Base-by-base conservation (phyloP, 108 stramenopile species). In the Cyclotella sp. region DNA sequence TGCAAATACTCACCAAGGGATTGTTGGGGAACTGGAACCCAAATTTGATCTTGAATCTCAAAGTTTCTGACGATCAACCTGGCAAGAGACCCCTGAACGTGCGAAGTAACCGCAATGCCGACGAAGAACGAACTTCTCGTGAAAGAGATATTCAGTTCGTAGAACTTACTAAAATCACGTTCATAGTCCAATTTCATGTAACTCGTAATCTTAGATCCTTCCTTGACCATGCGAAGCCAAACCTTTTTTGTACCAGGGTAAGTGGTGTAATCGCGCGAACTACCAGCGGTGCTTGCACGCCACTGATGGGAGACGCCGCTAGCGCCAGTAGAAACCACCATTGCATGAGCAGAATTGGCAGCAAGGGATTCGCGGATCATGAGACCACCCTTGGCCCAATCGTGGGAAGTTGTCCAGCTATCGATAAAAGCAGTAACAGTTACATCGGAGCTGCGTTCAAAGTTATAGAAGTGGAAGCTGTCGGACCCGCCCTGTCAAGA, bases 191-290 rank as follows among this genome's bases (percentile, higher is more conserved):
- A 49, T 65, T 68, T 76, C 57, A 47, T 10, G 42, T 59, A 76
- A 21, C 58, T 60, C 34, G 67, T 76, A 3, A 76, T 58, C 19
- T 43, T 68, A 24, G 47, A 45, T 18, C 75, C 75, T 54, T 61
- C 29, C 67, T 68, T 76, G 21, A 66, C 64, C 58, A 76, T 24
- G 16, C 75, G 63, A 39, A 76, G 75, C 75, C 75, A 76, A 5
- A 68, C 66, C 15, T 58, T 55, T 43, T 49, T 43, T 14, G 72
- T 61, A 2, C 34, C 21, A 12, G 11, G 30, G 58, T 26, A 22
- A 4, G 42, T 47, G 16, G 40, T 24, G n/a, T 18, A 45, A 21
- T 58, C 52, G 11, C 43, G 43, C 9, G 44, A 39, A 6, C 7
- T 19, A 46, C 34, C 44, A 28, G 44, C 24, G 10, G 22, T 66